phyloP scores from a whole-genome alignment of 495 filamentous ascomycete genomes.

The Neurospora tetrasperma region DNA sequence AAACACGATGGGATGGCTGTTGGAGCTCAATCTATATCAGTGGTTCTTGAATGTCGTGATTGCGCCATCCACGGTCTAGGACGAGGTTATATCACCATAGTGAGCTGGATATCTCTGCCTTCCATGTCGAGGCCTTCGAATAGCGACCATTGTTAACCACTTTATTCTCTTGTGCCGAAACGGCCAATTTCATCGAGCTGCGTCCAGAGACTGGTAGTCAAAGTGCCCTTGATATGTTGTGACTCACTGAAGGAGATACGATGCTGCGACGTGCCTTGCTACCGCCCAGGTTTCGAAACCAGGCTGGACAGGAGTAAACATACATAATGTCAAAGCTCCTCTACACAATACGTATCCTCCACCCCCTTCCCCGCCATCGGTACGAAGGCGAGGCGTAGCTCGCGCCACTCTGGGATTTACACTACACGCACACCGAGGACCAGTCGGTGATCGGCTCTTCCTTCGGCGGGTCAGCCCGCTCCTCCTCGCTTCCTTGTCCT shows the following conservation, averaged over 20 bases:
- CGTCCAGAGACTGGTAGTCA: background rate
- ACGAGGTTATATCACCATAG: background rate
- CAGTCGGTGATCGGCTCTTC: conserved; percentile 21
- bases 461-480: conserved; percentile 15
- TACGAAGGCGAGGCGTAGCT: conserved; percentile 16
- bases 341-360: background rate
- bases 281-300: background rate
- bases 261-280: background rate
- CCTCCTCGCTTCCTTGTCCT: background rate
- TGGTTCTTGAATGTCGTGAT: background rate
- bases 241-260: background rate
- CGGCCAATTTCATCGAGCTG: background rate
- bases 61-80: background rate
- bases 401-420: conserved; percentile 4
- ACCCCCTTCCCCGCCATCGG: background rate
- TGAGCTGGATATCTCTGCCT: background rate
- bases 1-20: background rate
- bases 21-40: conserved; percentile 12
- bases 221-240: background rate
- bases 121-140: background rate
- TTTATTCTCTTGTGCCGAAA: background rate
- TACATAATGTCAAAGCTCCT: background rate
- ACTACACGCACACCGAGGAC: conserved; percentile 17
- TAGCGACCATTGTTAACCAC: background rate
- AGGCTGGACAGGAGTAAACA: background rate